Evolutionary conservation across 108 stramenopile species (phyloP), one percentile per base, ranked within the genome.

Genomic region (Chaetoceros tenuissimus): DNA sequence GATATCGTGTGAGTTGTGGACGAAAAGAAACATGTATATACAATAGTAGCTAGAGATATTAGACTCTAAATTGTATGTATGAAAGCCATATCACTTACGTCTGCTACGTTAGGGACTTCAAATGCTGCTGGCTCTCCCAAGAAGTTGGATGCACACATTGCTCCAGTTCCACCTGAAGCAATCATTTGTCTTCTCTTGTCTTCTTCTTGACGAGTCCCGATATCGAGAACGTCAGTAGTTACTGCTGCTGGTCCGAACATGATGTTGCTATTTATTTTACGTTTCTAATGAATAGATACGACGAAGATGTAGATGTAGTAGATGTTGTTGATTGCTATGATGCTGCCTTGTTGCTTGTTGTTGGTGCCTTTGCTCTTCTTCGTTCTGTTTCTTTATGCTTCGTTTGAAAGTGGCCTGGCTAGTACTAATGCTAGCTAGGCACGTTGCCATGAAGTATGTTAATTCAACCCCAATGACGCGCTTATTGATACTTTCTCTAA

Each of bases 101-200:
- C 80, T 7, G 73, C 47, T 46, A 87, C 85, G 59, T 81, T 80
- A 62, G 91, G 85, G 3, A 92, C 46, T n/a, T 85, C 81, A 67
- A 77, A 76, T 55, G 59, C 48, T n/a, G 60, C 59, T 21, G 71
- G 64, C 27, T 65, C 51, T 3, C 60, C 62, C 28, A 68, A 56
- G 67, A 47, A n/a, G 31, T 61, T 19, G 64, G 59, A 13, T 47
- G 71, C 64, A 45, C 55, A 46, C 68, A 85, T 71, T 40, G 65
- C 69, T 18, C 72, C 78, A 24, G 47, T 45, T 21, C 67, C 68
- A 31, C 57, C 50, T n/a, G n/a, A n/a, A 43, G 71, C 73, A 19
- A 77, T 78, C 19, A 77, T 60, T 62, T 73, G 25, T 31, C 51
- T 65, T 24, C 24, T 24, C 29, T 66, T 62, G 22, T 30, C 31